Evolutionary conservation across 2,329 filamentous ascomycete species (phyloP).

Genomic region (Fusarium illudens): DNA sequence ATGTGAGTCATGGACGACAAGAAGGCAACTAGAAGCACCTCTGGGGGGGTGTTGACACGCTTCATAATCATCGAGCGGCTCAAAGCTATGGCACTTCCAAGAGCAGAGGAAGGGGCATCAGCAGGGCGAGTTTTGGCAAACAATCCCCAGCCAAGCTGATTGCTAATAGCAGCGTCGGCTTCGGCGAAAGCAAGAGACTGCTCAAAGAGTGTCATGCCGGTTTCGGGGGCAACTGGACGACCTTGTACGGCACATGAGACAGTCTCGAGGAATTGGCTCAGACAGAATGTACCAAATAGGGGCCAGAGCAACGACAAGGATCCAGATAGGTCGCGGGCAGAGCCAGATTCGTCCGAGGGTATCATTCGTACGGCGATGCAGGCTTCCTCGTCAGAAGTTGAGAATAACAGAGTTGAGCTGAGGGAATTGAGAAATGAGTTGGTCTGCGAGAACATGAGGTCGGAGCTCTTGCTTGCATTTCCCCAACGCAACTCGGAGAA

Average conservation of each 20-base stretch:
- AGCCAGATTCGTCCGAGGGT: slow-evolving; percentile 60
- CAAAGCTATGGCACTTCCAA: slow-evolving; percentile 55
- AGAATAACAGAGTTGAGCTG: slow-evolving; percentile 76
- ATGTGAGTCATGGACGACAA: slow-evolving; percentile 91
- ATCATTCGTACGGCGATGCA: slow-evolving; percentile 80
- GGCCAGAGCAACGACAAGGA: slow-evolving; percentile 82
- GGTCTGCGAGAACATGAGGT: slow-evolving; percentile 74
- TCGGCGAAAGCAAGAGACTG: slow-evolving; percentile 96
- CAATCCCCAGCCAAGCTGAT: slow-evolving; percentile 76
- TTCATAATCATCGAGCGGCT: slow-evolving; percentile 75
- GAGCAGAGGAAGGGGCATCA: slow-evolving; percentile 32
- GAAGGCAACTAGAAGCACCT: slow-evolving; percentile 85
- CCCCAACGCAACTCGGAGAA: slow-evolving; percentile 77
- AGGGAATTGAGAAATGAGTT: slow-evolving; percentile 76
- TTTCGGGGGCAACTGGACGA: slow-evolving; percentile 80
- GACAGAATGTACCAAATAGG: slow-evolving; percentile 72
- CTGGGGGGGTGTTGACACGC: slow-evolving; percentile 86
- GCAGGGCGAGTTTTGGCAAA: slow-evolving; percentile 61
- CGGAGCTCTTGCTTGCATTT: slow-evolving; percentile 68
- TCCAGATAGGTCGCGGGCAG: slow-evolving; percentile 67
- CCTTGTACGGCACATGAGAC: slow-evolving; percentile 89
- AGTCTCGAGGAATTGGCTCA: slow-evolving; percentile 90
- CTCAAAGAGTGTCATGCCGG: slow-evolving; percentile 95
- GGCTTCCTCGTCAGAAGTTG: slow-evolving; percentile 76
- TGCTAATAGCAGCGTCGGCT: slow-evolving; percentile 86